phyloP scores from a whole-genome alignment of 1,284 basidiomycete genomes.

The Moniliophthora roreri region DNA sequence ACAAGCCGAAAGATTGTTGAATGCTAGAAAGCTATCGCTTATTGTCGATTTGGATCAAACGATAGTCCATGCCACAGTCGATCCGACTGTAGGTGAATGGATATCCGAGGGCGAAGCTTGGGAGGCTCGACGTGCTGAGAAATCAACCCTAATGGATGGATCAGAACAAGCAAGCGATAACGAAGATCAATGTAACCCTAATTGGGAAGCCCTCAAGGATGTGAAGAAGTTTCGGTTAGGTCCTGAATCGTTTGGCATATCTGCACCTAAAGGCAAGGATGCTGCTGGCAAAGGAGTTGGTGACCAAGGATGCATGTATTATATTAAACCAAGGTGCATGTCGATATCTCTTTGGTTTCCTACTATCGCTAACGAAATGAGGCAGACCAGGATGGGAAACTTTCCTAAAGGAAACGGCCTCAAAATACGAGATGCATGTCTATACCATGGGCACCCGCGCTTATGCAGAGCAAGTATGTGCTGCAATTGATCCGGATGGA shows the following conservation, averaged over 20 bases:
- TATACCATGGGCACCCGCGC: conserved; percentile 99
- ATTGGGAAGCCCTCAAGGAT: conserved; percentile 86
- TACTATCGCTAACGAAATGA: conserved; percentile 14
- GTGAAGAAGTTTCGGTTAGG: conserved; percentile 87
- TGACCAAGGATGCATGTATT: conserved; percentile 89
- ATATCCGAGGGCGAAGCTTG: conserved; percentile 80
- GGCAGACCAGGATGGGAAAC: conserved; percentile 81
- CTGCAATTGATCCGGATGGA: conserved; percentile 88
- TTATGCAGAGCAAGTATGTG: conserved; percentile 95
- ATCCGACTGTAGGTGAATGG: conserved; percentile 98
- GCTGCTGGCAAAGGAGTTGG: conserved; percentile 48
- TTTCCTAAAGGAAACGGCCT: conserved; percentile 74
- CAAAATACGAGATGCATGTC: conserved; percentile 96
- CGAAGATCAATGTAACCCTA: conserved; percentile 77
- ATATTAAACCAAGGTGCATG: conserved; percentile 88
- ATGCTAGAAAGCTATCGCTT: conserved; percentile 81
- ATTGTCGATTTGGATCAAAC: conserved; percentile 99
- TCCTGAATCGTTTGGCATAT: conserved; percentile 68
- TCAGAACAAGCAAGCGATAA: conserved; percentile 39
- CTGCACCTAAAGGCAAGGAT: conserved; percentile 53
- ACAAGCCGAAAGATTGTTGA: conserved; percentile 76
- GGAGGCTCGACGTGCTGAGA: conserved; percentile 55
- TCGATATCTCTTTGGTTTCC: conserved; percentile 16
- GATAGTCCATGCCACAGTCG: conserved; percentile 97
- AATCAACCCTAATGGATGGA: conserved; percentile 35